Percentiles rank a stretch among this genome's conserved stretches.
These are phyloP conservation scores for Melocanna baccifera DNA, from an alignment of 176 grass and related monocot genomes.

Conservation along the genomic window DNA sequence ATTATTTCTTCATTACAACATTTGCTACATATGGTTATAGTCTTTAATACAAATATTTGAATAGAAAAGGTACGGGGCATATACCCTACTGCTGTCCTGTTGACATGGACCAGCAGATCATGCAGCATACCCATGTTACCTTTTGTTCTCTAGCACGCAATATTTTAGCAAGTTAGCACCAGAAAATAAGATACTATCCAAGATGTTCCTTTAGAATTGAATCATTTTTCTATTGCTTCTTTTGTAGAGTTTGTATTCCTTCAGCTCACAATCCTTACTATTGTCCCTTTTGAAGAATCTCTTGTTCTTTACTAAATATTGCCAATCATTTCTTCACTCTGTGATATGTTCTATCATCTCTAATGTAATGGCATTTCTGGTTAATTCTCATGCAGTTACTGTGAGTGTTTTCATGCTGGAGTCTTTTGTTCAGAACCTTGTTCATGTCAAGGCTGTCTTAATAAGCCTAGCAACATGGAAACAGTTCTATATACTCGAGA, in stretches of 20 bases:
- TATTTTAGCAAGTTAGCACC: neutral
- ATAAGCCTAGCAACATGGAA: constrained; percentile 72
- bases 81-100: neutral
- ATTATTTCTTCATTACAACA: no score
- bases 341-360: neutral
- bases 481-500: constrained; percentile 81
- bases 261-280: neutral
- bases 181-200: neutral
- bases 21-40: no score
- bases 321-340: neutral
- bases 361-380: neutral
- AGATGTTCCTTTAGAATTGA: neutral
- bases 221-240: neutral
- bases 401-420: constrained; percentile 96
- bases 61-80: no score
- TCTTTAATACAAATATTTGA: no score
- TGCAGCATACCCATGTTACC: neutral
- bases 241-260: neutral
- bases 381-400: constrained; percentile 67
- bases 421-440: constrained; percentile 98
- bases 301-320: constrained; percentile 13
- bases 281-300: neutral
- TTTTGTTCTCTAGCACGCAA: neutral
- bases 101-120: neutral
- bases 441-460: constrained; percentile 83